Evolutionary conservation across 345 rosid genomes (phyloP).

Genomic region (Toxicodendron radicans): DNA sequence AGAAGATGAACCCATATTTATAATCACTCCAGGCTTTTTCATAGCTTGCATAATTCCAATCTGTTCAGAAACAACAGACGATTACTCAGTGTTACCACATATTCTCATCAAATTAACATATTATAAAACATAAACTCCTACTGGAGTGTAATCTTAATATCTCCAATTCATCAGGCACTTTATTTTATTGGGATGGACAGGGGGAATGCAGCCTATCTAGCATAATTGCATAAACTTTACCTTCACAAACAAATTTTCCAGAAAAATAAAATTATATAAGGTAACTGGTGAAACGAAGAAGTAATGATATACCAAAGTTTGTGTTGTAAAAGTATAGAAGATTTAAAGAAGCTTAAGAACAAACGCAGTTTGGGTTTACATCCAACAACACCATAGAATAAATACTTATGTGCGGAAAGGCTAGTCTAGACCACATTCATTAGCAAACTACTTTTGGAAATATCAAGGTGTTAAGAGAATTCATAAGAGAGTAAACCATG

Average conservation of each 20-base stretch:
- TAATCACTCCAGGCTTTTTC: constrained; percentile 83
- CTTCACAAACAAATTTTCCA: neutral
- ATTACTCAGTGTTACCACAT: neutral
- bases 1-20: constrained; percentile 83
- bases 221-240: neutral
- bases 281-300: no score
- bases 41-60: constrained; percentile 66
- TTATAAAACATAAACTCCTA: neutral
- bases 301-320: no score
- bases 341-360: neutral
- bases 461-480: neutral
- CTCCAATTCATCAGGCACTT: neutral
- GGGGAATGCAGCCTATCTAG: neutral
- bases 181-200: neutral
- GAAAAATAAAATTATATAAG: neutral
- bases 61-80: constrained; percentile 41
- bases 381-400: neutral
- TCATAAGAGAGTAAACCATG: constrained; percentile 7
- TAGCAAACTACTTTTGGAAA: neutral
- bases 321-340: neutral
- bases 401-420: neutral
- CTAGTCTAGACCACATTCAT: neutral
- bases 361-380: neutral
- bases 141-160: neutral
- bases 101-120: neutral